phyloP scores from a whole-genome alignment of 192 early-diverging fungal genomes.

The Backusella mclennaniae region DNA sequence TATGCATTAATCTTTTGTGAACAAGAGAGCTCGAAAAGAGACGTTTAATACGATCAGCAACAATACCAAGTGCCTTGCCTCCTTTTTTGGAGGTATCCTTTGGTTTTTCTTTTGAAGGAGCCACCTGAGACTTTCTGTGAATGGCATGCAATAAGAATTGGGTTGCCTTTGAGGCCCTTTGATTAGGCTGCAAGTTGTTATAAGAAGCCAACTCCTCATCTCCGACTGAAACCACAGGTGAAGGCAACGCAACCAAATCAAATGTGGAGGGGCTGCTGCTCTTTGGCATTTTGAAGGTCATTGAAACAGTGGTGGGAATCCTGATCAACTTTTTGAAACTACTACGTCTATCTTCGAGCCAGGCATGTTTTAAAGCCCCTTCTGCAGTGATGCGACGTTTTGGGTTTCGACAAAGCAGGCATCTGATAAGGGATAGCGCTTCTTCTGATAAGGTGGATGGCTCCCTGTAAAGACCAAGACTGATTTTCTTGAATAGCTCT shows the following conservation, averaged over 20 bases:
- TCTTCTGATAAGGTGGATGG: slow-evolving; percentile 36
- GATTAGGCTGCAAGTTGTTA: background rate
- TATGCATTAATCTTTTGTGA: background rate
- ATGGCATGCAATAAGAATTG: slow-evolving; percentile 1
- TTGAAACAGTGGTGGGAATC: background rate
- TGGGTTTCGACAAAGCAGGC: slow-evolving; percentile 46
- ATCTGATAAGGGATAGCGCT: slow-evolving; percentile 41
- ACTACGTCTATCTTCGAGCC: slow-evolving; percentile 27
- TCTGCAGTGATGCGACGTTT: slow-evolving; percentile 50
- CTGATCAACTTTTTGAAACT: background rate
- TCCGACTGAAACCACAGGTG: slow-evolving; percentile 8
- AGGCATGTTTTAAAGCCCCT: slow-evolving; percentile 49
- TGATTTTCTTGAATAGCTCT: slow-evolving; percentile 54
- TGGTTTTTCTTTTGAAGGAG: slow-evolving; percentile 6
- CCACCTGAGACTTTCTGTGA: slow-evolving; percentile 8
- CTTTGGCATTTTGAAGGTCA: slow-evolving; percentile 4
- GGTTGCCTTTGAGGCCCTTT: slow-evolving; percentile 6
- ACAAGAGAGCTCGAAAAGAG: background rate
- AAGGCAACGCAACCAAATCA: slow-evolving; percentile 3
- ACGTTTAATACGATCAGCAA: background rate
- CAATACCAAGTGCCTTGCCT: background rate
- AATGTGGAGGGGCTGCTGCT: background rate
- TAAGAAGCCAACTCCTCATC: slow-evolving; percentile 18
- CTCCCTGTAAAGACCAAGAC: slow-evolving; percentile 49
- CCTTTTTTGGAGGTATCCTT: background rate